phyloP scores from a whole-genome alignment of 805 yeast genomes.

The Cyberlindnera maclurae region DNA sequence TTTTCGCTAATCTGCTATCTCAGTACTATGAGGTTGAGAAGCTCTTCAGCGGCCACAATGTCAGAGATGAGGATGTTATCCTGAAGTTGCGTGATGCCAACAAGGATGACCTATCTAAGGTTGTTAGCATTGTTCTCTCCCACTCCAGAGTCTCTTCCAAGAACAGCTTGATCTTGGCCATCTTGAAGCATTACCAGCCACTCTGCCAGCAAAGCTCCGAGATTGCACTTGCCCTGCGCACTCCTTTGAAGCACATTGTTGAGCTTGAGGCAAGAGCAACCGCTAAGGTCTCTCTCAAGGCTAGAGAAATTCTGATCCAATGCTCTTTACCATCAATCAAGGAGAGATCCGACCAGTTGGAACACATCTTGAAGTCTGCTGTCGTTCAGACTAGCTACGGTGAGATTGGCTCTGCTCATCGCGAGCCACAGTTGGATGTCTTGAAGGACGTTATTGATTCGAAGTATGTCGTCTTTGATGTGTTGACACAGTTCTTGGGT shows the following conservation, averaged over 20 bases:
- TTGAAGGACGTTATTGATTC: slow-evolving; percentile 93
- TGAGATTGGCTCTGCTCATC: slow-evolving; percentile 66
- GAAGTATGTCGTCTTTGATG: slow-evolving; percentile 93
- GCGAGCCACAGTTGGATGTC: slow-evolving; percentile 73
- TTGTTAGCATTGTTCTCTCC: slow-evolving; percentile 68
- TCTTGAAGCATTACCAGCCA: slow-evolving; percentile 76
- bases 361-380: slow-evolving; percentile 87
- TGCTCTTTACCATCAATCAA: slow-evolving; percentile 94
- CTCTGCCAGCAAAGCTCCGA: slow-evolving; percentile 64
- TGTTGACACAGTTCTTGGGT: slow-evolving; percentile 82
- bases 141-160: slow-evolving; percentile 92
- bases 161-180: slow-evolving; percentile 82
- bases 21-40: slow-evolving; percentile 75
- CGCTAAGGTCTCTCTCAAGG: slow-evolving; percentile 90
- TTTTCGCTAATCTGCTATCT: slow-evolving; percentile 60
- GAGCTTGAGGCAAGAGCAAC: slow-evolving; percentile 86
- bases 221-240: slow-evolving; percentile 61
- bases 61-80: slow-evolving; percentile 84
- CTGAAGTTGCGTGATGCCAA: slow-evolving; percentile 83
- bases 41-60: slow-evolving; percentile 67
- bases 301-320: slow-evolving; percentile 93
- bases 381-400: slow-evolving; percentile 90
- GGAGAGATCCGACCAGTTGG: slow-evolving; percentile 95
- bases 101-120: slow-evolving; percentile 66
- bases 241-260: slow-evolving; percentile 69